Evolutionary conservation across 1,139 yeast species (phyloP), one percentile per base, ranked within the genome.

Genomic region (Zhuliangozyma blackwelliae): DNA sequence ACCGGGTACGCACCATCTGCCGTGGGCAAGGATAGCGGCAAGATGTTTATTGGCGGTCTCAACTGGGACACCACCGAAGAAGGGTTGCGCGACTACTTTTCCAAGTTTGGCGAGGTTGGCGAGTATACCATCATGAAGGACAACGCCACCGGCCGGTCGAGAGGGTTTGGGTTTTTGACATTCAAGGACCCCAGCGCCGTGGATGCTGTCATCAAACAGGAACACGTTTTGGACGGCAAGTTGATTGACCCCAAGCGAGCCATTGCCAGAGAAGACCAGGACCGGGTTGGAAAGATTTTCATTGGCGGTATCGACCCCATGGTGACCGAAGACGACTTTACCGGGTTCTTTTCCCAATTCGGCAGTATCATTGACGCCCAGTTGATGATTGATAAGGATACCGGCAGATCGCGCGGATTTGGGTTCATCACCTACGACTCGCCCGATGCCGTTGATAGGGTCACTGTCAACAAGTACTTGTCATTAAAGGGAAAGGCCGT

Each of bases 61-160:
- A 94, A 92, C 54, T 92, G 98, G 98, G 98, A 92, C 55, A 92
- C 99, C 23, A 83, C 95, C 7, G 98, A 92, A 54, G 96, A 82
- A 41, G 77, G 79, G 22, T 62, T 92, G 59, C 81, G 77, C 45
- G 82, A 80, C 40, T 92, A 92, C 61, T 92, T 92, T 59, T 72
- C 83, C 37, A 85, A 92, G 60, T 92, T 79, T 59, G 99, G 99
- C 49, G 94, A 85, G 47, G 94, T 92, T 37, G 61, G 79, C 28
- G 97, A 92, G 48, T 80, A 88, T 52, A 88, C 95, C 28, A 94
- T 92, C 48, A 92, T 94, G 98, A 84, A 95, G 56, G 98, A 92
- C 55, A 74, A 78, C 35, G 70, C 76, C 34, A 86, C 95, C 8
- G 97, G 98, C 29, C 78, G 95, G 57, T 90, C 97, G 1, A 78